Base-by-base conservation (phyloP, 1,139 yeast species). In the Geotrichum bryndzae region DNA sequence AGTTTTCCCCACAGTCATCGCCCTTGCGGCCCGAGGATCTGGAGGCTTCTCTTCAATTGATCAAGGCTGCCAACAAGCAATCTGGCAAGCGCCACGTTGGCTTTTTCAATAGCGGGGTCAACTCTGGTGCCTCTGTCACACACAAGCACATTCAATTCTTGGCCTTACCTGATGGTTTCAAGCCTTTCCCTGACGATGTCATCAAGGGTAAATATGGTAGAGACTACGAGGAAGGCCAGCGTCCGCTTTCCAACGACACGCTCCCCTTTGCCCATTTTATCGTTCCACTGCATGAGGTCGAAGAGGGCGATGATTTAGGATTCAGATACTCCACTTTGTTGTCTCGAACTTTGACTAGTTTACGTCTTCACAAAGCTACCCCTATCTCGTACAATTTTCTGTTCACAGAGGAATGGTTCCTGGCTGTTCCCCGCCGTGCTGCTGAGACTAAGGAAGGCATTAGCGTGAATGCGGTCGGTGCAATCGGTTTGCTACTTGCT, bases 71-170 rank as follows among this genome's bases (percentile, higher is more conserved):
- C 8, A 73, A 76, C 57, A 80, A 67, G 11, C 74, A 72, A 33
- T 70, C 76, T 29, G 73, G 73, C 10, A 71, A 71, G 51, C 78
- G 81, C 65, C 82, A 81, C 81, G 79, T 92, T 73, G 94, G 90
- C 0, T 92, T 94, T 74, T 94, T 84, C 80, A 94, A 94, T 73
- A 86, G 91, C 71, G 98, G 98, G 3, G 84, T 84, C 31, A 81
- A 85, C 68, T 86, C 96, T 67, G 99, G 98, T 1, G 96, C 97
- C 8, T 90, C 97, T 0, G 95, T 91, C 69, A 87, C 90, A 57
- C 99, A 94, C 76, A 90, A 90, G 70, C 99, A 94, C 75, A 75
- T 92, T 64, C 99, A 94, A 74, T 86, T 92, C 73, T 78, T 94
- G 81, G 80, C 84, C 46, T 76, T 89, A 54, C 96, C 97, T 1